phyloP scores from a whole-genome alignment of 2,329 filamentous ascomycete genomes.

The Akanthomyces uredinophilus region DNA sequence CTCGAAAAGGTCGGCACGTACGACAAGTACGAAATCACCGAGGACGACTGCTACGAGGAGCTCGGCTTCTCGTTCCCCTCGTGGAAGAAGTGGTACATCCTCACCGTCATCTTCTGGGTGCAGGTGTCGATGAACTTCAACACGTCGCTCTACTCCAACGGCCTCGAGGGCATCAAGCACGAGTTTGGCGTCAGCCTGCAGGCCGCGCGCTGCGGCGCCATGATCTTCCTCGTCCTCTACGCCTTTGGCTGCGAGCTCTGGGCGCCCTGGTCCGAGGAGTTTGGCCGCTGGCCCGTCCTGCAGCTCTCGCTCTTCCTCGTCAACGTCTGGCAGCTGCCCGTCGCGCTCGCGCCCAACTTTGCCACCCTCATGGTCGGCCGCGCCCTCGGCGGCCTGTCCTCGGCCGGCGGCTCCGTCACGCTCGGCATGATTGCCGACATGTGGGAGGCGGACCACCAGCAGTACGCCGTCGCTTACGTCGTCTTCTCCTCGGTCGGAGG shows the following conservation, averaged over 20 bases:
- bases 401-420: conserved; percentile 68
- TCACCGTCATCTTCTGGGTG: conserved; percentile 67
- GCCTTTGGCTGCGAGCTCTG: conserved; percentile 84
- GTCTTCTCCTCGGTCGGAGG: conserved; percentile 77
- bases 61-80: conserved; percentile 57
- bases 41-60: conserved; percentile 59
- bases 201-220: conserved; percentile 66
- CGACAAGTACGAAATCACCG: conserved; percentile 43
- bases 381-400: conserved; percentile 63
- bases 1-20: conserved; percentile 34
- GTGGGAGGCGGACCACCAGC: conserved; percentile 65
- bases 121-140: conserved; percentile 78
- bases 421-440: conserved; percentile 71
- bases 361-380: conserved; percentile 65
- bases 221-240: conserved; percentile 74
- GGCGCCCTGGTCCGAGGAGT: conserved; percentile 83
- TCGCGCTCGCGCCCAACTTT: conserved; percentile 69
- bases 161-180: conserved; percentile 56
- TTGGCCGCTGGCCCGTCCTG: conserved; percentile 71
- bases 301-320: conserved; percentile 69
- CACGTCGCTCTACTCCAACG: conserved; percentile 69
- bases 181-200: conserved; percentile 65
- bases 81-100: conserved; percentile 67
- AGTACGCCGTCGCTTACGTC: conserved; percentile 70
- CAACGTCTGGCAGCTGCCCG: conserved; percentile 71